Conservation (phyloP, 2,329 filamentous ascomycete genomes). For the Xylaria sp. region DNA sequence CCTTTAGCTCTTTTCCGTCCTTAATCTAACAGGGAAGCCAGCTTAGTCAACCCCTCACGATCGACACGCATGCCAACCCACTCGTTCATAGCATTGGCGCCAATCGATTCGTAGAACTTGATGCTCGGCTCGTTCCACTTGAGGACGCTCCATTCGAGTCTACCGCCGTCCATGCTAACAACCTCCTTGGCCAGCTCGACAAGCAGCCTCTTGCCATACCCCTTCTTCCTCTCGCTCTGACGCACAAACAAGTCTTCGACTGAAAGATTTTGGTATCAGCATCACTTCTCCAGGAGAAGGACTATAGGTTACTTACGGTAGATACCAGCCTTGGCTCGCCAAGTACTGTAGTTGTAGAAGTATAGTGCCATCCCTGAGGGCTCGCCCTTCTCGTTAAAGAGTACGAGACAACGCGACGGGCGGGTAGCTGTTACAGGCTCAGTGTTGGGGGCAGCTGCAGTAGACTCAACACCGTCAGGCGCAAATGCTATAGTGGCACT, state of each 20-base stretch:
- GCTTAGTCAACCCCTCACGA: conserved; percentile 69
- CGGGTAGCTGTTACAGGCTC: conserved; percentile 65
- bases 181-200: conserved; percentile 83
- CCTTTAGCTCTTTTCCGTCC: background rate
- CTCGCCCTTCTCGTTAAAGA: conserved; percentile 63
- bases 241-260: conserved; percentile 91
- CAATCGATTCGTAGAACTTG: conserved; percentile 81
- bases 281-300: background rate
- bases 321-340: conserved; percentile 86
- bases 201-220: conserved; percentile 83
- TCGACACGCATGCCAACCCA: conserved; percentile 84
- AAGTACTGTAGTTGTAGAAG: conserved; percentile 96
- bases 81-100: conserved; percentile 73
- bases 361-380: conserved; percentile 85
- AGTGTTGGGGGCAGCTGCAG: conserved; percentile 55
- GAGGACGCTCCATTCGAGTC: conserved; percentile 90
- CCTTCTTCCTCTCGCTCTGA: conserved; percentile 74
- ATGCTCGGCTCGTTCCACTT: conserved; percentile 95
- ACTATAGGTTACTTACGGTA: conserved; percentile 61
- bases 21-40: conserved; percentile 62
- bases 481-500: conserved; percentile 82
- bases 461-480: conserved; percentile 58
- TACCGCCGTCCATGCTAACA: conserved; percentile 74
- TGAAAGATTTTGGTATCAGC: conserved; percentile 15
- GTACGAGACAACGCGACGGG: conserved; percentile 81